Base-by-base conservation (phyloP, 2,329 filamentous ascomycete species). In the Penicillium carneum region DNA sequence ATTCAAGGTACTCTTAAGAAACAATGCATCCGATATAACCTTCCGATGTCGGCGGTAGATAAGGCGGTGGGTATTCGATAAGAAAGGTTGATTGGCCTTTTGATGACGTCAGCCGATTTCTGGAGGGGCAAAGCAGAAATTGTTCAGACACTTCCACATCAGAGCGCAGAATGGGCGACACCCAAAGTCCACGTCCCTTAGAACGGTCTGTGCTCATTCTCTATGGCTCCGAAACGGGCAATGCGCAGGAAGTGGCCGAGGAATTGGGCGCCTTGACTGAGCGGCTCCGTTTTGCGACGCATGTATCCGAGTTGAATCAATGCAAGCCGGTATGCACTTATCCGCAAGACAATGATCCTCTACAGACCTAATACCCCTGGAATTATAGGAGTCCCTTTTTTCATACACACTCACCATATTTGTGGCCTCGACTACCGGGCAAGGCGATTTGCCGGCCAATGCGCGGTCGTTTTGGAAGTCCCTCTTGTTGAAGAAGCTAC, bases 221-320 rank as follows among this genome's bases (percentile, higher is more conserved):
- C 36, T 99, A 97, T 79, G 95, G 92, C 57, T 96, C 94, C 41
- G 95, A 99, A 81, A 98, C 93, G 23, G 95, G 95, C 59, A 97
- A 95, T 73, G 90, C 92, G 57, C 91, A 97, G 77, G 94, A 98
- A 78, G 87, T 94, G 65, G 94, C 95, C 20, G 88, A 92, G 71
- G 92, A 97, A 75, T 81, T 98, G 63, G 91, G 89, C 41, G 84
- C 88, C 42, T 78, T 91, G 66, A 85, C 88, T 38, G 88, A 94
- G 78, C 86, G 94, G 34, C 80, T 97, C 60, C 91, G 88, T 71
- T 97, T 98, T 77, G 78, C 84, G 64, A 91, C 89, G 23, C 84
- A 86, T 53, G 87, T 97, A 26, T 86, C 87, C 59, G 92, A 93
- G 76, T 86, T 98, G 78, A 88, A 97, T 72, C 84, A 84, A 57